Conservation (phyloP, 768 basidiomycete genomes). For the Gelatoporia subvermispora region DNA sequence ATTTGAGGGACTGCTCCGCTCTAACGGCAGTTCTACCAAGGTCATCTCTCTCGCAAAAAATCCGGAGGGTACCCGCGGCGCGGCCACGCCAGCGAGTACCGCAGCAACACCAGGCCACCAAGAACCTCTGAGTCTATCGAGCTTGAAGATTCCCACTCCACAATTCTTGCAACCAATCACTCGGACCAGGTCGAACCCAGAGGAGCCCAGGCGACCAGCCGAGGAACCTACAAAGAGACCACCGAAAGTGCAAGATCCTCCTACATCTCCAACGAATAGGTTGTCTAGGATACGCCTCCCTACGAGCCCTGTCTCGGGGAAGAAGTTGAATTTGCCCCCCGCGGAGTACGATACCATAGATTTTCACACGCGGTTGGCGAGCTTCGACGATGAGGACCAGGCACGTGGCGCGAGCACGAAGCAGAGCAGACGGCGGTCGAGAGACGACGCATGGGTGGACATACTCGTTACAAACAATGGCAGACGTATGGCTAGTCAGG, state of each 20-base stretch:
- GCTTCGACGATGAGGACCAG: constrained; percentile 44
- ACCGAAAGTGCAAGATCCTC: background rate
- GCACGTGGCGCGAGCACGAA: constrained; percentile 28
- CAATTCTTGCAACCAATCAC: background rate
- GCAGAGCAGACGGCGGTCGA: constrained; percentile 36
- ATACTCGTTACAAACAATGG: constrained; percentile 64
- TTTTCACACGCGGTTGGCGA: constrained; percentile 77
- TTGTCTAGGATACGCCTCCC: constrained; percentile 56
- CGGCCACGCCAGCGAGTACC: constrained; percentile 21
- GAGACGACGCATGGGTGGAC: constrained; percentile 85
- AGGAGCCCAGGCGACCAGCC: no score
- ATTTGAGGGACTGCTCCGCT: constrained; percentile 71
- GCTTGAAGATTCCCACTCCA: background rate
- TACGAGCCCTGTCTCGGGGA: constrained; percentile 46
- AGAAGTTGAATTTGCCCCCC: constrained; percentile 50
- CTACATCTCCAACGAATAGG: constrained; percentile 28
- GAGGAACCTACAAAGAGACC: background rate
- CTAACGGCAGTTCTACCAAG: constrained; percentile 40
- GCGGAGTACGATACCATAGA: constrained; percentile 80
- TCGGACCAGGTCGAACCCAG: no score
- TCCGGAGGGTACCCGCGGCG: constrained; percentile 9
- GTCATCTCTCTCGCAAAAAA: constrained; percentile 27
- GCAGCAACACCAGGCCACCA: constrained; percentile 20
- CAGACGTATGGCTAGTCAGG: constrained; percentile 52
- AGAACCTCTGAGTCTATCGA: no score